These are phyloP conservation scores for Ilyonectria mors-panacis DNA, from an alignment of 2,329 filamentous ascomycete species.

Conservation along the genomic window DNA sequence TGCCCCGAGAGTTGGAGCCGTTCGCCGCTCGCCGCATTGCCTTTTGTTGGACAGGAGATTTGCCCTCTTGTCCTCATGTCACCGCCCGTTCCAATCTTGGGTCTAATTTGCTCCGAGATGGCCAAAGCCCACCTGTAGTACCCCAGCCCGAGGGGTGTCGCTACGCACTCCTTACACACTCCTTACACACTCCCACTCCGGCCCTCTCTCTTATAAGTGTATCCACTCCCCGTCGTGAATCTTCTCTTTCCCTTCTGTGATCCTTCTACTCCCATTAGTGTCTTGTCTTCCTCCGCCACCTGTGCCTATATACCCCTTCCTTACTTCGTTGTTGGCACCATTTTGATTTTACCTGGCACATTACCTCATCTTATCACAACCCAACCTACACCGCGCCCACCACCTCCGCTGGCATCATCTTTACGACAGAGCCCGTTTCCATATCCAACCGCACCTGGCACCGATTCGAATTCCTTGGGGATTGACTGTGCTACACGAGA, in stretches of 20 bases:
- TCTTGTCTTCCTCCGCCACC: slow-evolving; percentile 39
- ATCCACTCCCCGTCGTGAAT: slow-evolving; percentile 52
- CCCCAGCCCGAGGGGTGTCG: slow-evolving; percentile 47
- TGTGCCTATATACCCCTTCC: slow-evolving; percentile 24
- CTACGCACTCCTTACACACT: slow-evolving; percentile 27
- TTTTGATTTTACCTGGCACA: slow-evolving; percentile 17
- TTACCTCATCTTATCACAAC: slow-evolving; percentile 1
- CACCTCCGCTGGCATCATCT: slow-evolving; percentile 5
- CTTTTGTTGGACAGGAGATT: slow-evolving; percentile 49
- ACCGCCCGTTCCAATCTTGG: slow-evolving; percentile 54
- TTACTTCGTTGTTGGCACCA: slow-evolving; percentile 8
- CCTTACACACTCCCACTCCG: slow-evolving; percentile 11
- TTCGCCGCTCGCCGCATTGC: slow-evolving; percentile 50
- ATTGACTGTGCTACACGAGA: background rate
- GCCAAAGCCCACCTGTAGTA: slow-evolving; percentile 46
- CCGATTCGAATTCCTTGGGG: slow-evolving; percentile 4
- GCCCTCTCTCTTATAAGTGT: slow-evolving; percentile 51
- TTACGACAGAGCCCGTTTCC: background rate
- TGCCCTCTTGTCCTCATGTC: slow-evolving; percentile 51
- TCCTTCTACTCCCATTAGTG: slow-evolving; percentile 46
- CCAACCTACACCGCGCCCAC: slow-evolving; percentile 7
- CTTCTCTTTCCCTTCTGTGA: slow-evolving; percentile 47
- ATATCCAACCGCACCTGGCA: background rate
- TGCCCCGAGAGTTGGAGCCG: slow-evolving; percentile 46
- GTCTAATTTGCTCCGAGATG: slow-evolving; percentile 49